Base-by-base conservation (phyloP, 306 rosid genomes). In the Lupinus albus region DNA sequence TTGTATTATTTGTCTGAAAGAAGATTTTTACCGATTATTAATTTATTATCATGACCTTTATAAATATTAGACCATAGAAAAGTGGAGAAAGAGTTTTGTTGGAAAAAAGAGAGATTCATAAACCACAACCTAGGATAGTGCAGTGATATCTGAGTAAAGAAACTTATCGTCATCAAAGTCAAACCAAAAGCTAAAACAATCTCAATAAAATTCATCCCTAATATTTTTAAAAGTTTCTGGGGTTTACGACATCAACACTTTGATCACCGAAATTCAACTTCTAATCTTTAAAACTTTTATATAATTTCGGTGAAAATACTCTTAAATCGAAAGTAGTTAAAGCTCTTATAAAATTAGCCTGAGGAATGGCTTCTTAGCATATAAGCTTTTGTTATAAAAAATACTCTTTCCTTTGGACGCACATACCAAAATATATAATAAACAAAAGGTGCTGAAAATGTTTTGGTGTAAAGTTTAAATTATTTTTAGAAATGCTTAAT, bases 101-200 rank as follows among this genome's bases (percentile, higher is more conserved):
- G n/a, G 55, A 54, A 20, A 41, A 25, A 61, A 32, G 35, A 10
- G 48, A 42, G 15, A 53, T 17, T 68, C 57, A 36, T 57, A 1
- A 52, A 70, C 57, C 64, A 61, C 78, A 70, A 70, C 58, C 47
- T 49, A 55, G 67, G 71, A 55, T 56, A 73, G 30, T 2, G 30
- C 30, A 1, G 78, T 63, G 73, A 25, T 12, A 20, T 63, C 46
- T 5, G 30, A 62, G 58, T 68, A 74, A 78, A 75, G 9, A 58
- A 74, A 50, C 38, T 53, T 64, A 65, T 79, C 82, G 62, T 41
- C 12, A 35, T 55, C n/a, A 36, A 38, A 67, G 82, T 79, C 78
- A 69, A 80, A 75, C 58, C 38, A 67, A 38, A 74, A 64, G 70
- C 45, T 52, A 49, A 36, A 58, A 33, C 20, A 71, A 65, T 25